Evolutionary conservation across 2,329 filamentous ascomycete genomes (phyloP), one percentile per base, ranked within the genome.

Genomic region (Chaetothyriales sp.): DNA sequence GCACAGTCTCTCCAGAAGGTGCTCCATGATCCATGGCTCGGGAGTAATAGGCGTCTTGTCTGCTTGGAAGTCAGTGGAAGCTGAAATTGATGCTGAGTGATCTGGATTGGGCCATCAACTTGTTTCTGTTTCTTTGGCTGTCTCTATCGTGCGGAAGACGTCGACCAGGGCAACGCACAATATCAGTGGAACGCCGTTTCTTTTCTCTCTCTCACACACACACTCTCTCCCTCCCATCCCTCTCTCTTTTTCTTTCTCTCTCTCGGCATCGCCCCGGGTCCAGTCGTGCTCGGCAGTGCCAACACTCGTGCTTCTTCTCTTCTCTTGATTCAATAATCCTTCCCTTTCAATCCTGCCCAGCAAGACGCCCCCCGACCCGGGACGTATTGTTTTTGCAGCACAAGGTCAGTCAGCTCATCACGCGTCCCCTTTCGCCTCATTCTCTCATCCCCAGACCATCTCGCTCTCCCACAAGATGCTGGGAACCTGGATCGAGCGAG

Each of bases 401-500:
- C 53, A 28, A 54, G 51, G 56, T 59, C 42, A 59, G 57, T 57
- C 18, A 2, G 1, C 19, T 19, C 22, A n/a, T 47, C 47, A 18
- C 47, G 28, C 18, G 26, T 44, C 19, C 5, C 32, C 46, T 54
- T 8, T 47, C 15, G 32, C 46, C 43, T 49, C 42, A 19, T 22
- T 8, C n/a, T 28, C 48, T 46, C 26, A 18, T 49, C 18, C 43
- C 45, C 48, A 48, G 46, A 49, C 36, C 5, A 46, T 39, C 7
- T 43, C 44, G 42, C 12, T 39, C 32, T 2, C 32, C 15, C 32
- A 15, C 19, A 51, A 51, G 49, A 53, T 48, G 43, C 44, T 28
- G 10, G 42, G 28, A 22, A 49, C 46, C 8, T 57, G 57, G 57
- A 55, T 59, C 50, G 55, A 59, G 47, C 51, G 53, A 15, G 56